A percentile compares a stretch with the other conserved stretches of the same genome.
Evolutionary conservation across 1,139 yeast species (phyloP).

Genomic region (Lodderomyces jiufengensis): DNA sequence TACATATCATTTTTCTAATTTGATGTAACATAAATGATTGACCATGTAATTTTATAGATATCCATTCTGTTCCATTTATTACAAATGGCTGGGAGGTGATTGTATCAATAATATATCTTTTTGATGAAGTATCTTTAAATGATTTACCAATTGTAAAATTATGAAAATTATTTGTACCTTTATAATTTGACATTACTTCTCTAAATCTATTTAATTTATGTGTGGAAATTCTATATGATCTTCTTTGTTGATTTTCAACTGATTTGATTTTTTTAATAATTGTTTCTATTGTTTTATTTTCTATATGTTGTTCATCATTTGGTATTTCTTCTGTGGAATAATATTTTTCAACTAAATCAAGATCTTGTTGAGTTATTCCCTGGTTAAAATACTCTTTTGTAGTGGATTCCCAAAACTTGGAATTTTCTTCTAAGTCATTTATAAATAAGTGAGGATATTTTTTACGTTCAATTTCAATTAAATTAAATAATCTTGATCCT

Average conservation of each 20-base stretch:
- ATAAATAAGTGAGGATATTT: slow-evolving; percentile 55
- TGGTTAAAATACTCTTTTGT: slow-evolving; percentile 37
- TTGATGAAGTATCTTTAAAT: slow-evolving; percentile 83
- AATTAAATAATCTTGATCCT: slow-evolving; percentile 55
- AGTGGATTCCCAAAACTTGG: slow-evolving; percentile 66
- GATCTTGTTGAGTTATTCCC: slow-evolving; percentile 49
- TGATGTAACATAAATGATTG: slow-evolving; percentile 98
- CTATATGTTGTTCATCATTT: slow-evolving; percentile 19
- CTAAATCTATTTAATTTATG: slow-evolving; percentile 63
- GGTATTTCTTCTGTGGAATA: not conserved
- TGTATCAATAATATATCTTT: slow-evolving; percentile 75
- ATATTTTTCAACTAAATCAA: slow-evolving; percentile 8
- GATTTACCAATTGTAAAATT: slow-evolving; percentile 88
- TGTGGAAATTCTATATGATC: slow-evolving; percentile 61
- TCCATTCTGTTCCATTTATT: slow-evolving; percentile 94
- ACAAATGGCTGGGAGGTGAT: slow-evolving; percentile 87
- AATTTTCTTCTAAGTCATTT: slow-evolving; percentile 66
- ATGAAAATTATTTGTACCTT: slow-evolving; percentile 93
- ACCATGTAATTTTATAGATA: slow-evolving; percentile 93
- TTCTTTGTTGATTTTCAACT: slow-evolving; percentile 65
- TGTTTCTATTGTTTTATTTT: not conserved
- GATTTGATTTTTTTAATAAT: slow-evolving; percentile 53
- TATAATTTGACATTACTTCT: slow-evolving; percentile 65
- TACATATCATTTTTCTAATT: slow-evolving; percentile 95
- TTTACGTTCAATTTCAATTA: slow-evolving; percentile 50